Evolutionary conservation across 2,329 filamentous ascomycete species (phyloP).

Genomic region (Talaromyces sp.): DNA sequence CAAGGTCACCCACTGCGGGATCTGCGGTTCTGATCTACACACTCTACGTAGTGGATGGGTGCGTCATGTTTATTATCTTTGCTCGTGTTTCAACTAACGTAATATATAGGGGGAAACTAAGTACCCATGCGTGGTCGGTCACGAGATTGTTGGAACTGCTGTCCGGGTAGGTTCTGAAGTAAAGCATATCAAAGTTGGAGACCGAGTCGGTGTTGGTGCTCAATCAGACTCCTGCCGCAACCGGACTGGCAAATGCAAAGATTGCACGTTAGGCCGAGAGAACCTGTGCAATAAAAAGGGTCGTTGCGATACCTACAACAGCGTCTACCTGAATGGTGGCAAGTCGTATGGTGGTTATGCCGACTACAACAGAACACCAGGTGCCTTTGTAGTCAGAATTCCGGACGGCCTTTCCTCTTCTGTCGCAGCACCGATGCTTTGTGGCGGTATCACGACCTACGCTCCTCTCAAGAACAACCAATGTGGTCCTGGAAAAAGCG

Average conservation of each 20-base stretch:
- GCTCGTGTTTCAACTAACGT: background rate
- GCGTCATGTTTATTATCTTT: constrained; percentile 8
- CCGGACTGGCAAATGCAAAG: constrained; percentile 45
- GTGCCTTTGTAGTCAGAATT: constrained; percentile 58
- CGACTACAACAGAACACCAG: constrained; percentile 51
- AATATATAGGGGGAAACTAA: constrained; percentile 22
- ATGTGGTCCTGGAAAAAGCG: constrained; percentile 65
- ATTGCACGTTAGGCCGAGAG: constrained; percentile 45
- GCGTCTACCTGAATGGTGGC: constrained; percentile 44
- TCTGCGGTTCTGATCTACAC: constrained; percentile 62
- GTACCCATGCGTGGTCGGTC: constrained; percentile 54
- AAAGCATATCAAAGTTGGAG: constrained; percentile 26
- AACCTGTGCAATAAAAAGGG: constrained; percentile 30
- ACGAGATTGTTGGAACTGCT: constrained; percentile 61
- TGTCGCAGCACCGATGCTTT: constrained; percentile 67
- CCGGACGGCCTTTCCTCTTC: constrained; percentile 47
- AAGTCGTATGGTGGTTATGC: constrained; percentile 65
- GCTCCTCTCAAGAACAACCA: constrained; percentile 64
- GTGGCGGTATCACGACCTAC: constrained; percentile 72
- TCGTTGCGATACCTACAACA: constrained; percentile 27
- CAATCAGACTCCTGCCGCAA: constrained; percentile 53
- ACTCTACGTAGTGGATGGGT: constrained; percentile 48
- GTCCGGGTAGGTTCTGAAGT: constrained; percentile 51
- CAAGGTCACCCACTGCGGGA: constrained; percentile 59
- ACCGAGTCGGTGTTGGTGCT: constrained; percentile 54